These are phyloP conservation scores for Penicillium canariense DNA, from an alignment of 495 filamentous ascomycete genomes.

Conservation along the genomic window DNA sequence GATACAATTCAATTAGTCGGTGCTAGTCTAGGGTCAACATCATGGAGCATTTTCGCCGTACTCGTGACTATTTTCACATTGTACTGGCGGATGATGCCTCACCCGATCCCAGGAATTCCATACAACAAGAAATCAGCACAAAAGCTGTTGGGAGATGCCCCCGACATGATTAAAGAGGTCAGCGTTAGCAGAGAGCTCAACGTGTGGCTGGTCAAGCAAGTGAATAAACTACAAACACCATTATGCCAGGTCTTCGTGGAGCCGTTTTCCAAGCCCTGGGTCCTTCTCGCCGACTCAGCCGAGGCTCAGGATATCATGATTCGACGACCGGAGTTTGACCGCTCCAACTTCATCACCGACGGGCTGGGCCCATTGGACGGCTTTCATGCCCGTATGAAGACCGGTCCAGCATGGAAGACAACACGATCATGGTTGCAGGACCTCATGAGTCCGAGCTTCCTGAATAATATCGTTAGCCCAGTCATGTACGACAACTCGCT, in stretches of 20 bases:
- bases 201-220: constrained; percentile 6
- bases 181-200: neutral
- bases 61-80: neutral
- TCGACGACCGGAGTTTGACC: constrained; percentile 43
- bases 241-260: constrained; percentile 38
- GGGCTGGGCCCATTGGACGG: neutral
- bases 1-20: too few relatives aligned
- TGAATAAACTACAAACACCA: constrained; percentile 27
- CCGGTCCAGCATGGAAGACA: neutral
- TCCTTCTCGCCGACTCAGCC: constrained; percentile 36
- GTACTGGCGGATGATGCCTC: neutral
- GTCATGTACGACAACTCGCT: neutral
- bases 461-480: neutral
- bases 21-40: too few relatives aligned
- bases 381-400: neutral
- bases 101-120: neutral
- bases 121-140: neutral
- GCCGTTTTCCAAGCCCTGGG: constrained; percentile 33
- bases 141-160: neutral
- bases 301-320: constrained; percentile 41
- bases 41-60: too few relatives aligned
- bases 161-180: neutral
- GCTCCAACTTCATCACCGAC: constrained; percentile 9
- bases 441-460: neutral
- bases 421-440: neutral